These are phyloP conservation scores for Eutreptiella sp. DNA, from an alignment of 208 protist genomes.

Conservation along the genomic window DNA sequence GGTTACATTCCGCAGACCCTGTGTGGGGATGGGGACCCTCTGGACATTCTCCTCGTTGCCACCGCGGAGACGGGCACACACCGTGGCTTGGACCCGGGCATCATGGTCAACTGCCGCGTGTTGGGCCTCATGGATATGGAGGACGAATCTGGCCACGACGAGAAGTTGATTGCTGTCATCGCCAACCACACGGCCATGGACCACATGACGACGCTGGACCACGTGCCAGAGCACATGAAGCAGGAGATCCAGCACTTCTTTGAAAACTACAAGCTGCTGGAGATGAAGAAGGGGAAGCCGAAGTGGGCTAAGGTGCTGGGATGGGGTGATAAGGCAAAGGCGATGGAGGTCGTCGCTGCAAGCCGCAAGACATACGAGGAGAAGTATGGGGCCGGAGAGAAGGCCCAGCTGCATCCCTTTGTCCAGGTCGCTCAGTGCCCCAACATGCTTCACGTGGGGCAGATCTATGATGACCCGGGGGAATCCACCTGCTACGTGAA, in stretches of 20 bases:
- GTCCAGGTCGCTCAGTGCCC: too few relatives aligned
- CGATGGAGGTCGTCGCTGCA: neutral
- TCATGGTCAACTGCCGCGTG: conserved; percentile 12
- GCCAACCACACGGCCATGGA: neutral
- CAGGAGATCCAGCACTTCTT: conserved; percentile 18
- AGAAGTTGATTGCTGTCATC: conserved; percentile 22
- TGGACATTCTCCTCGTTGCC: conserved; percentile 12
- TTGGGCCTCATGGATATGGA: conserved; percentile 24
- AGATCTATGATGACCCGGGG: neutral
- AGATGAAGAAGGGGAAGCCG: conserved; percentile 24
- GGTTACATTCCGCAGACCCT: conserved; percentile 19
- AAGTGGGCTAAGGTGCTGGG: conserved; percentile 18
- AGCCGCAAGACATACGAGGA: conserved; percentile 4
- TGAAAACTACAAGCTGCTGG: conserved; percentile 24
- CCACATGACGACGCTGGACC: conserved; percentile 8
- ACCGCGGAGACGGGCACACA: neutral
- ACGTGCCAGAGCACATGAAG: conserved; percentile 1
- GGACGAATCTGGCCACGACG: conserved; percentile 11
- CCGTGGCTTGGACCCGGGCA: conserved; percentile 7
- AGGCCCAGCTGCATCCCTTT: too few relatives aligned
- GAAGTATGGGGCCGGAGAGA: conserved; percentile 16
- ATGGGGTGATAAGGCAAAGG: conserved; percentile 8
- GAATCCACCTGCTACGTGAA: conserved; percentile 4
- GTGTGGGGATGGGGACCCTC: conserved; percentile 17
- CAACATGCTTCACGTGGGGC: conserved; percentile 20